A percentile compares a stretch with the other conserved stretches of the same genome.
These are phyloP conservation scores for Xerocomellus chrysenteron DNA, from an alignment of 768 basidiomycete genomes.

Conservation along the genomic window DNA sequence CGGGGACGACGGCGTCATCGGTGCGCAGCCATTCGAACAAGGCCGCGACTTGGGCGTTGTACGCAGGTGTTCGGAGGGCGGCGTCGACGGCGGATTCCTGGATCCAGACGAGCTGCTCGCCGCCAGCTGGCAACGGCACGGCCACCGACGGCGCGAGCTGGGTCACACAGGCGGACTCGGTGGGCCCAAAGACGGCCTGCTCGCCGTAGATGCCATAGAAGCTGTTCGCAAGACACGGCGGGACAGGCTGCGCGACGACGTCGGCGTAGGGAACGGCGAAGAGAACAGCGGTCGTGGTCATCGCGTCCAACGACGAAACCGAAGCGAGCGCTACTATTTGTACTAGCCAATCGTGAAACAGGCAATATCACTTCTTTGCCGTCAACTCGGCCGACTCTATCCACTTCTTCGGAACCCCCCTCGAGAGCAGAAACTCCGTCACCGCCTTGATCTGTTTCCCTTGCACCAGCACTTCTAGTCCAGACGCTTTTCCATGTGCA, in stretches of 20 bases:
- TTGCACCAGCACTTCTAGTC: conserved; percentile 77
- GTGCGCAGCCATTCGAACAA: conserved; percentile 36
- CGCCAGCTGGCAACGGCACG: conserved; percentile 23
- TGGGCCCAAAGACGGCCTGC: conserved; percentile 46
- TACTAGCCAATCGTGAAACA: background rate
- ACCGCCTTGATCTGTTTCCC: conserved; percentile 76
- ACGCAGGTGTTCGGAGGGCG: conserved; percentile 36
- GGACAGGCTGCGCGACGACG: conserved; percentile 14
- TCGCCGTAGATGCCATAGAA: conserved; percentile 60
- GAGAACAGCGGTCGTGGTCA: conserved; percentile 14
- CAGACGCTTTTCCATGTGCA: conserved; percentile 53
- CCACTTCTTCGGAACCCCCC: conserved; percentile 83
- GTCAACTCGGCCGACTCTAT: conserved; percentile 52
- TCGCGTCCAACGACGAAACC: background rate
- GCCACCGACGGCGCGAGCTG: background rate
- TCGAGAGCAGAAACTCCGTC: conserved; percentile 59
- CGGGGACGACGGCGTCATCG: conserved; percentile 12
- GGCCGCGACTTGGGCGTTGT: conserved; percentile 34
- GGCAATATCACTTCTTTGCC: conserved; percentile 38
- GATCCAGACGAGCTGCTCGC: conserved; percentile 58
- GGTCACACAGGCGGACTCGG: conserved; percentile 34
- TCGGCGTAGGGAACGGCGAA: conserved; percentile 23
- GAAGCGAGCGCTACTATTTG: background rate
- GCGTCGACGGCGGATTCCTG: conserved; percentile 54
- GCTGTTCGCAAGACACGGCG: conserved; percentile 45